Evolutionary conservation across 352 stramenopile genomes (phyloP).

Genomic region (Globisporangium parvum): DNA sequence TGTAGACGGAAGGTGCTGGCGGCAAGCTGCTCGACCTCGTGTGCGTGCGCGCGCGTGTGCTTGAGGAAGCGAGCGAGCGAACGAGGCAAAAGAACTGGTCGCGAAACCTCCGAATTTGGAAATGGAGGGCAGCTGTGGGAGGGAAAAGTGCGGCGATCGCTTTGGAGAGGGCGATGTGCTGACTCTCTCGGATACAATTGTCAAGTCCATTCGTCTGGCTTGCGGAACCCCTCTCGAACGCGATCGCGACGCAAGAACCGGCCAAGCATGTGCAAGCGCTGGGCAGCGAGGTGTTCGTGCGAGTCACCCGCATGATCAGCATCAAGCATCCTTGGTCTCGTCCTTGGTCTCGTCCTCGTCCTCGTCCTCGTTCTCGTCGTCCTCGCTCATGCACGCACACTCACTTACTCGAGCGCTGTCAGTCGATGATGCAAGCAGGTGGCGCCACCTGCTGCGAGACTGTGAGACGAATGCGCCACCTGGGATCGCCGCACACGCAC

Average conservation of each 20-base stretch:
- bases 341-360: too few relatives aligned
- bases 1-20: slow-evolving; percentile 4
- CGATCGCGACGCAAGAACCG: neutral
- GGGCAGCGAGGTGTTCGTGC: too few relatives aligned
- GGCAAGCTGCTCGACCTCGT: neutral
- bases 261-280: too few relatives aligned
- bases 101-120: slow-evolving; percentile 2
- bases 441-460: neutral
- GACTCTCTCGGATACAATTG: neutral
- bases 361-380: too few relatives aligned
- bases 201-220: neutral
- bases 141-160: neutral
- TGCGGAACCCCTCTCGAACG: neutral
- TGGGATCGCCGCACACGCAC: neutral
- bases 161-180: neutral
- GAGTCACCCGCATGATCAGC: too few relatives aligned
- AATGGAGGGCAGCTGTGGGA: neutral
- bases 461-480: neutral
- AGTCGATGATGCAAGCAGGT: neutral
- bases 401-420: neutral
- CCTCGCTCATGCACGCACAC: neutral
- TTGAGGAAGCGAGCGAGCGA: neutral
- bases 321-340: too few relatives aligned
- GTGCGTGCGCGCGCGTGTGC: neutral
- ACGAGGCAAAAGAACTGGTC: slow-evolving; percentile 4